These are phyloP conservation scores for Solanum corneliomulleri DNA, from an alignment of 257 asterid genomes.

Conservation along the genomic window DNA sequence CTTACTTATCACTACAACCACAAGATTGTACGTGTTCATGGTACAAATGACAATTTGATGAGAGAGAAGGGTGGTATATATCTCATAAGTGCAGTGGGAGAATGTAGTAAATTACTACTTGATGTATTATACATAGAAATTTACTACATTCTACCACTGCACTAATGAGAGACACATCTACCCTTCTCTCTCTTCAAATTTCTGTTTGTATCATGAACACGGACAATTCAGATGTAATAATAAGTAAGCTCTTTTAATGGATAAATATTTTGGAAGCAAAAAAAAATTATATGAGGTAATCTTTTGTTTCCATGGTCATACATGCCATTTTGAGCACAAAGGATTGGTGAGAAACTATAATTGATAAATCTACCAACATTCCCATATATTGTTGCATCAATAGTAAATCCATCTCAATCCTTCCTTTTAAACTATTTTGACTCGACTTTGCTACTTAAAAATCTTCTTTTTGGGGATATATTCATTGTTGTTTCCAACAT, in stretches of 20 bases:
- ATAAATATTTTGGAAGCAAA: no score
- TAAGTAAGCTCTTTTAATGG: no score
- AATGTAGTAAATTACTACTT: no score
- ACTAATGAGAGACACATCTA: constrained; percentile 9
- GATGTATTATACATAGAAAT: not conserved
- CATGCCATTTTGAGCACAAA: constrained; percentile 20
- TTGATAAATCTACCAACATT: constrained; percentile 43
- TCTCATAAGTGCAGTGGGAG: no score
- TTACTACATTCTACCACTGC: constrained; percentile 14
- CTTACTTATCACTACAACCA: no score
- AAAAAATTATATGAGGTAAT: constrained; percentile 41
- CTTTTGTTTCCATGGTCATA: constrained; percentile 24
- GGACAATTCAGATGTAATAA: not conserved
- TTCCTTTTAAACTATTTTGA: not conserved
- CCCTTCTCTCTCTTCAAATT: constrained; percentile 14
- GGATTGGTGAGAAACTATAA: constrained; percentile 25
- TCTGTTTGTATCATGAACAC: constrained; percentile 9
- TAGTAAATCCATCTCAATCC: not conserved
- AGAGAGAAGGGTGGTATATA: no score
- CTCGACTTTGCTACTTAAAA: not conserved
- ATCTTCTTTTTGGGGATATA: not conserved
- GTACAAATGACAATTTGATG: no score
- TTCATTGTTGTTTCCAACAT: not conserved
- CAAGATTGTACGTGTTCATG: no score
- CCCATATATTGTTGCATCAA: constrained; percentile 30